These are phyloP conservation scores for Dillenia suffruticosa DNA, from an alignment of 164 flowering plant genomes.

Conservation along the genomic window DNA sequence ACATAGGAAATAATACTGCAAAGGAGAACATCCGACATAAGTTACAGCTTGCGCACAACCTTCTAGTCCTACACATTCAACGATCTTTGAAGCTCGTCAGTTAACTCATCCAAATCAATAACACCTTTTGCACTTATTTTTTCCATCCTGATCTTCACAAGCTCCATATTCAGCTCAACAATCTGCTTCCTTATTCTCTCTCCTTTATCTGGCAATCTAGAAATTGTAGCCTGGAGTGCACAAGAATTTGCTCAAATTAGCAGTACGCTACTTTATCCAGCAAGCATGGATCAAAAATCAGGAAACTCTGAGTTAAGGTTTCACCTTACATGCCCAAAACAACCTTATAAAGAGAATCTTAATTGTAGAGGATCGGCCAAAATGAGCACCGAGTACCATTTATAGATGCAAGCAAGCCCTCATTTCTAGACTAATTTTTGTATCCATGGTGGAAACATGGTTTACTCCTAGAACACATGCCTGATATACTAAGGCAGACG, in stretches of 20 bases:
- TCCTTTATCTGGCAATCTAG: slow-evolving; percentile 71
- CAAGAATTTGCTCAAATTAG: neutral
- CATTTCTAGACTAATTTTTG: too few relatives aligned
- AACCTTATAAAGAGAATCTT: neutral
- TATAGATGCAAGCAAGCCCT: too few relatives aligned
- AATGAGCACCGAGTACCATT: too few relatives aligned
- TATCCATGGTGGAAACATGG: too few relatives aligned
- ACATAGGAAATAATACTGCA: too few relatives aligned
- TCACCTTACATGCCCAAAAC: neutral
- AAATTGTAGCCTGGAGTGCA: slow-evolving; percentile 44
- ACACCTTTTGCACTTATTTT: slow-evolving; percentile 26
- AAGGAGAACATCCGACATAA: too few relatives aligned
- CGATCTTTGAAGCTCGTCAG: slow-evolving; percentile 29
- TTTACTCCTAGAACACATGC: too few relatives aligned
- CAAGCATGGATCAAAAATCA: too few relatives aligned
- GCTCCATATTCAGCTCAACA: slow-evolving; percentile 46
- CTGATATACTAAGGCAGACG: too few relatives aligned
- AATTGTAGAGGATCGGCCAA: neutral
- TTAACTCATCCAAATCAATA: slow-evolving; percentile 56
- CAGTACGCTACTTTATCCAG: neutral
- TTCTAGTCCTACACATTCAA: slow-evolving; percentile 23
- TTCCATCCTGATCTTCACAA: slow-evolving; percentile 31
- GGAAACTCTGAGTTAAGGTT: too few relatives aligned
- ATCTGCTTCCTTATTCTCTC: slow-evolving; percentile 61
- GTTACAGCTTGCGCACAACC: too few relatives aligned